These are phyloP conservation scores for Phoenix roebelenii DNA, from an alignment of 176 grass and related monocot species.

Conservation along the genomic window DNA sequence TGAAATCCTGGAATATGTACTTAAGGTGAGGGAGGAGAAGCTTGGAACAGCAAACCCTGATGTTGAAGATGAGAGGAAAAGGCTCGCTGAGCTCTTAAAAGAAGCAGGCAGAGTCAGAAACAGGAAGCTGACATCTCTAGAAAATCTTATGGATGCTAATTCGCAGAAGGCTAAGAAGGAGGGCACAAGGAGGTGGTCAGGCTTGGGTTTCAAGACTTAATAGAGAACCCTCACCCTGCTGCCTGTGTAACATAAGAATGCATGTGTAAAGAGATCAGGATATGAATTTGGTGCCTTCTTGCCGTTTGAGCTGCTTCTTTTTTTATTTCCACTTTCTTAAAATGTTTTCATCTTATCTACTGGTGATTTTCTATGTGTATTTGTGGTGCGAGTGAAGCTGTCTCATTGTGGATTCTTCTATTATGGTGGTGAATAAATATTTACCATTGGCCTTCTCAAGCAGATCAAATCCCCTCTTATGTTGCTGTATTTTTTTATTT, in stretches of 20 bases:
- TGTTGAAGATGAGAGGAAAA: conserved; percentile 89
- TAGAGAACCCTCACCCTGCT: background rate
- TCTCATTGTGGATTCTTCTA: too few species aligned
- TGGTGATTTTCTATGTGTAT: too few species aligned
- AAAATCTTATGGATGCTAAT: conserved; percentile 56
- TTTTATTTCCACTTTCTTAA: conserved; percentile 8
- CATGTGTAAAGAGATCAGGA: conserved; percentile 48
- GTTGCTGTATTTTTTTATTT: too few species aligned
- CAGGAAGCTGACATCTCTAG: conserved; percentile 79
- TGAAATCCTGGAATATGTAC: conserved; percentile 78
- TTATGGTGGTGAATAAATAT: too few species aligned
- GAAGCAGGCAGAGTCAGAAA: conserved; percentile 65
- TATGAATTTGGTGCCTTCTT: conserved; percentile 34
- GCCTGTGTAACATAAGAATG: conserved; percentile 52
- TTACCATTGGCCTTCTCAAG: too few species aligned
- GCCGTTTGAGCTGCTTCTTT: conserved; percentile 30
- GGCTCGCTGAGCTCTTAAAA: conserved; percentile 68
- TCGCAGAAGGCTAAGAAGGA: conserved; percentile 61
- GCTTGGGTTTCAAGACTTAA: conserved; percentile 76
- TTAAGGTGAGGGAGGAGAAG: conserved; percentile 90
- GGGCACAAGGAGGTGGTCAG: conserved; percentile 65
- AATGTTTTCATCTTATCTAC: too few species aligned
- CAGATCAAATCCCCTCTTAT: too few species aligned
- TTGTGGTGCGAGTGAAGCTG: too few species aligned
- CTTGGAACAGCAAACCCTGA: conserved; percentile 91